These are phyloP conservation scores for Hordeum vulgare DNA, from an alignment of 176 grass and related monocot genomes.

Conservation along the genomic window MorexV3_pseudomolecules_assembly NC_058523.1:86034515-86035014, in stretches of 20 bases:
- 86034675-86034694: conserved; percentile 21
- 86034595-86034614: not conserved
- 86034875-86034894: not conserved
- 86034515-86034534: not conserved
- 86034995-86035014: not conserved
- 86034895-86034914: not conserved
- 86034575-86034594: not conserved
- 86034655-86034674: not conserved
- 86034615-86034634: not conserved
- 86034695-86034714: conserved; percentile 5
- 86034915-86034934: not conserved
- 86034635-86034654: not conserved
- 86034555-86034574: not conserved
- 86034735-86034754: conserved; percentile 26
- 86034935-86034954: not conserved
- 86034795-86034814: conserved; percentile 23
- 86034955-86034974: conserved; percentile 8
- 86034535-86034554: not conserved
- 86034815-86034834: conserved; percentile 16
- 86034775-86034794: conserved; percentile 32
- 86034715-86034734: conserved; percentile 16
- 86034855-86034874: not conserved
- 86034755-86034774: conserved; percentile 14
- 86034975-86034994: not conserved
- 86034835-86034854: conserved; percentile 15